Conservation (phyloP, 2,329 filamentous ascomycete genomes). For the Xylariaceae sp. region DNA sequence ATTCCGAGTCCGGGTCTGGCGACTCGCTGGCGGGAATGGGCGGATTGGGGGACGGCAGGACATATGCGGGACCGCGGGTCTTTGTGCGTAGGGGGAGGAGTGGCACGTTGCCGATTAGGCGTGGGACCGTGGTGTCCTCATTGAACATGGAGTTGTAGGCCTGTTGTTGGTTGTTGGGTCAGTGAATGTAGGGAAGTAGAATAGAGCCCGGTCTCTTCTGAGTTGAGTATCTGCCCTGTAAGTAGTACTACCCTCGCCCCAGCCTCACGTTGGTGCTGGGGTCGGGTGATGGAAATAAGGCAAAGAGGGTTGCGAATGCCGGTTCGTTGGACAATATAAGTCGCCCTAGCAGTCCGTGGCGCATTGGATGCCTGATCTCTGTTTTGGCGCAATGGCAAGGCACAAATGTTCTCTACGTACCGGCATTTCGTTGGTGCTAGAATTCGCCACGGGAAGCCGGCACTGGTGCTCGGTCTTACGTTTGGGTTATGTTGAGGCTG, state of each 20-base stretch:
- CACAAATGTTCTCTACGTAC: conserved; percentile 34
- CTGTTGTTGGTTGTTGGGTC: conserved; percentile 41
- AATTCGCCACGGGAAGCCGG: conserved; percentile 25
- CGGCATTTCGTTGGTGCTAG: conserved; percentile 43
- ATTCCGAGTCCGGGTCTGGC: conserved; percentile 80
- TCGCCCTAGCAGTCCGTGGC: background rate
- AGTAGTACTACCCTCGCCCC: conserved; percentile 4
- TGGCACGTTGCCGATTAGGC: conserved; percentile 80
- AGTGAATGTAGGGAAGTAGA: background rate
- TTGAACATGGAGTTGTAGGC: conserved; percentile 98
- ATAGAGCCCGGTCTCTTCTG: background rate
- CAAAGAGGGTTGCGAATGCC: background rate
- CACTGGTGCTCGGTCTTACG: conserved; percentile 17
- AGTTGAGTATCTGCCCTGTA: background rate
- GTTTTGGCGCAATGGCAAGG: background rate
- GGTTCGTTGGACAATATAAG: background rate
- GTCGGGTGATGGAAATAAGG: background rate
- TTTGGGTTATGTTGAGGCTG: conserved; percentile 5
- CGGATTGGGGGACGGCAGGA: conserved; percentile 59
- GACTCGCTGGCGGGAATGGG: conserved; percentile 58
- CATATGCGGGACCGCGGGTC: conserved; percentile 90
- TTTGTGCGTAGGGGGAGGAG: conserved; percentile 91
- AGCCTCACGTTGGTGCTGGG: background rate
- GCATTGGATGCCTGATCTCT: background rate
- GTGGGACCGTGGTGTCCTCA: conserved; percentile 64